Evolutionary conservation across 2,329 filamentous ascomycete species (phyloP), one percentile per base, ranked within the genome.

Genomic region (Elsinoe necatrix): DNA sequence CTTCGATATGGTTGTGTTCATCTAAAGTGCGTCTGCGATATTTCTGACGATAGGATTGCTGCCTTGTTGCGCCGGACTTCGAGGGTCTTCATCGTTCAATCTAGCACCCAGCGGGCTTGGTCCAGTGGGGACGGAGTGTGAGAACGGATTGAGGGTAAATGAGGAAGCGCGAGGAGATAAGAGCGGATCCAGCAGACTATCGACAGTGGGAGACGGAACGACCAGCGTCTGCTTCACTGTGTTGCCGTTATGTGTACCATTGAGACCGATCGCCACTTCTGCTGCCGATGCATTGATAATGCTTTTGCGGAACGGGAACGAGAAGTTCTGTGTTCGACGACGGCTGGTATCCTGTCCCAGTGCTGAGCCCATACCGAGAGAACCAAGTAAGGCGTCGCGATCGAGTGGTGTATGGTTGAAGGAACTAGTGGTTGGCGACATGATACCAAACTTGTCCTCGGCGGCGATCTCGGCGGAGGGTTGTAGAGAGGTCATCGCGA

Each of bases 41-140:
- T 85, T 90, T 57, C 87, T 78, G 54, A 84, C 82, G 59, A 92
- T 90, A 2, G 87, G 85, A 58, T 82, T 83, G 67, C 86, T 85
- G 37, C 87, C 86, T 64, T 80, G 82, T 11, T 85, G 87, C 0
- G 86, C 84, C 14, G 87, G 87, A 67, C 86, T 90, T 63, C 87
- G 75, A 12, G 87, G 87, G 66, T 91, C 86, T 12, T 75, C 76
- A 9, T 80, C 77, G 57, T 84, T 81, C 64, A 75, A 72, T 6
- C 74, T 72, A 74, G 72, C 48, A 74, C 72, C 16, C 77, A 80
- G 55, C 76, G 84, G 75, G 62, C 56, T 64, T 63, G 25, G 60
- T 66, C 63, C 27, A 60, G 65, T 65, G 64, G 67, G 5, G 64
- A 62, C 20, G 65, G 65, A 64, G 37, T 65, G 55, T 56, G 81